Evolutionary conservation across 371 early-diverging fungal species (phyloP), one percentile per base, ranked within the genome.

Genomic region (Apophysomyces sp.): DNA sequence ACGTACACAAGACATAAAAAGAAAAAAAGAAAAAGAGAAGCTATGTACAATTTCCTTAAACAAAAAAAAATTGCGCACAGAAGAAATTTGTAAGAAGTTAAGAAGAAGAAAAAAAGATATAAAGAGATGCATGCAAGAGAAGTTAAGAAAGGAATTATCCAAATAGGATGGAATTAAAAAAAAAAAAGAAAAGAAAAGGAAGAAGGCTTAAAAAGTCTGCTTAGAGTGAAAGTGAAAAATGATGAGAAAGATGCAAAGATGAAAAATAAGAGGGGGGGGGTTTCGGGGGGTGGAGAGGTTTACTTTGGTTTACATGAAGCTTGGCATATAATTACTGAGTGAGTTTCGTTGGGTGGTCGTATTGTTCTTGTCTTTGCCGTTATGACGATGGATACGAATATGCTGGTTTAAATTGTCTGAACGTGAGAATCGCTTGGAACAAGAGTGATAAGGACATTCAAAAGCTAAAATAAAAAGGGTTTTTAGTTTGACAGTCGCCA

Each of bases 361-460:
- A 21, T 21, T 44, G 49, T 44, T 44, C 57, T 63, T 68, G 29
- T 69, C 66, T 53, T 65, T 65, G 59, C 29, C 54, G 51, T 65
- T 79, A 66, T 74, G 77, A 13, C 74, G 74, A 63, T 82, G 84
- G 41, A 76, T 82, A 28, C 76, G 77, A 56, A 82, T 74, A 57
- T 89, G 89, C 58, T 85, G 84, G 56, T 84, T 81, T 31, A 92
- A 63, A 72, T 91, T 91, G 63, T 92, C 92, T 16, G 85, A 83
- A 32, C 94, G 74, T 2, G 88, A 80, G 73, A 93, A 93, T 2
- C 80, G 69, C 66, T 89, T 89, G 12, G 71, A 74, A 66, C 95
- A 94, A 39, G 87, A 85, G 18, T 73, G 75, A 53, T 74, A 74
- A 4, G 77, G 80, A 58, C 84, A 84, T 49, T 65, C 70, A 58